A percentile compares a stretch with the other conserved stretches of the same genome.
Conservation (phyloP, 2,329 filamentous ascomycete genomes). For the Sporothrix protearum region DNA sequence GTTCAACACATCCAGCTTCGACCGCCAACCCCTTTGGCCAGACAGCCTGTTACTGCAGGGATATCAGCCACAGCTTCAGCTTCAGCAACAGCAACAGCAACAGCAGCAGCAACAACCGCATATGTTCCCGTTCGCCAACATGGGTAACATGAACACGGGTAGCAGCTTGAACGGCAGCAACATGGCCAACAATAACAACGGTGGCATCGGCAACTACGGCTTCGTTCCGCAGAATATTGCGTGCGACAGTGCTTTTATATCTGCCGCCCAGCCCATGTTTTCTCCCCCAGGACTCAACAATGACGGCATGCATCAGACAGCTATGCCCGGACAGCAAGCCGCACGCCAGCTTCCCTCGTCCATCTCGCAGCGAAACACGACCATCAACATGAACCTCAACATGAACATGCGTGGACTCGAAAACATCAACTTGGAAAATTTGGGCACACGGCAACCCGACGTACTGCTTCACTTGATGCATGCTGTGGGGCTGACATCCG, state of each 20-base stretch:
- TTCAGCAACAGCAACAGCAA: conserved; percentile 29
- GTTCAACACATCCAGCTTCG: conserved; percentile 41
- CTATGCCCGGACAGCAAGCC: conserved; percentile 8
- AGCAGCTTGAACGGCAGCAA: neutral
- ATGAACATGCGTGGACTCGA: neutral
- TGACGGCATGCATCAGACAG: conserved; percentile 10
- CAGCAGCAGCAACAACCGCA: conserved; percentile 33
- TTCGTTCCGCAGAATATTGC: conserved; percentile 38
- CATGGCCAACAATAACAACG: conserved; percentile 13
- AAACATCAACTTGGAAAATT: conserved; percentile 31
- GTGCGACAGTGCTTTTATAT: conserved; percentile 36
- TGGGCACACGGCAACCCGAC: conserved; percentile 18
- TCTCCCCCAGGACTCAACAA: conserved; percentile 23
- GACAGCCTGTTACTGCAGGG: conserved; percentile 35
- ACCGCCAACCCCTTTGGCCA: conserved; percentile 40
- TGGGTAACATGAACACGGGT: conserved; percentile 9
- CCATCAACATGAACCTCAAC: neutral
- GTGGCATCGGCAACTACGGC: conserved; percentile 26
- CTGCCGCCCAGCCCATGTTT: conserved; percentile 32
- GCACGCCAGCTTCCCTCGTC: conserved; percentile 4
- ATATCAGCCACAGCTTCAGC: conserved; percentile 34
- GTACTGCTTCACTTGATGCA: neutral
- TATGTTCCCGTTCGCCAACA: conserved; percentile 32
- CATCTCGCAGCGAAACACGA: neutral
- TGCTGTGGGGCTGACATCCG: neutral